Percentiles rank a stretch among this genome's conserved stretches.
These are phyloP conservation scores for Aspergillus sp. DNA, from an alignment of 2,329 filamentous ascomycete genomes.

Conservation along the genomic window DNA sequence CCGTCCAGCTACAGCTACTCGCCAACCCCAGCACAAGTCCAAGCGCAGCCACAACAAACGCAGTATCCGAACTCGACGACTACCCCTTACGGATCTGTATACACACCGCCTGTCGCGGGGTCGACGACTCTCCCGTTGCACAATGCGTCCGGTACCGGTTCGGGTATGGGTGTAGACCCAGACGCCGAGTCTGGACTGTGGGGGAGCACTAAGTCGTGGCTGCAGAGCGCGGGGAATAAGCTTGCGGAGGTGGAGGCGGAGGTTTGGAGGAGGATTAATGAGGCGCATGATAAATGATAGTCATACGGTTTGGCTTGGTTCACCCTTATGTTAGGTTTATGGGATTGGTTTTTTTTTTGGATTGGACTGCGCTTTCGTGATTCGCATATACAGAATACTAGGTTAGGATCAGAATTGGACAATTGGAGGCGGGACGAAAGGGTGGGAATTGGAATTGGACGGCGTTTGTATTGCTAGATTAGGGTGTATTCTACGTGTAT, in stretches of 20 bases:
- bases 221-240: constrained; percentile 40
- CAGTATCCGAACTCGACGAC: constrained; percentile 2
- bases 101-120: constrained; percentile 19
- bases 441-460: too few relatives aligned
- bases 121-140: constrained; percentile 15
- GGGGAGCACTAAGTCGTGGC: constrained; percentile 44
- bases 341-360: neutral
- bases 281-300: constrained; percentile 29
- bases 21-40: constrained; percentile 18
- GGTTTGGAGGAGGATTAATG: constrained; percentile 50
- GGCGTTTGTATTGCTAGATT: too few relatives aligned
- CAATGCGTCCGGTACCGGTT: constrained; percentile 16
- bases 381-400: too few relatives aligned
- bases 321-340: neutral
- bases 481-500: neutral
- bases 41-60: too few relatives aligned
- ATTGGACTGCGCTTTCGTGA: neutral
- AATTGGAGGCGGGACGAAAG: too few relatives aligned
- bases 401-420: too few relatives aligned
- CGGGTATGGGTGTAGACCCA: constrained; percentile 24
- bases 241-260: constrained; percentile 47
- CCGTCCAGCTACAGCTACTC: constrained; percentile 7
- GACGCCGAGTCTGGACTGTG: constrained; percentile 30
- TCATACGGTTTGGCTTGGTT: neutral
- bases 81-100: constrained; percentile 27